Conservation (phyloP, 768 basidiomycete species). For the Mrakia gelida region DNA sequence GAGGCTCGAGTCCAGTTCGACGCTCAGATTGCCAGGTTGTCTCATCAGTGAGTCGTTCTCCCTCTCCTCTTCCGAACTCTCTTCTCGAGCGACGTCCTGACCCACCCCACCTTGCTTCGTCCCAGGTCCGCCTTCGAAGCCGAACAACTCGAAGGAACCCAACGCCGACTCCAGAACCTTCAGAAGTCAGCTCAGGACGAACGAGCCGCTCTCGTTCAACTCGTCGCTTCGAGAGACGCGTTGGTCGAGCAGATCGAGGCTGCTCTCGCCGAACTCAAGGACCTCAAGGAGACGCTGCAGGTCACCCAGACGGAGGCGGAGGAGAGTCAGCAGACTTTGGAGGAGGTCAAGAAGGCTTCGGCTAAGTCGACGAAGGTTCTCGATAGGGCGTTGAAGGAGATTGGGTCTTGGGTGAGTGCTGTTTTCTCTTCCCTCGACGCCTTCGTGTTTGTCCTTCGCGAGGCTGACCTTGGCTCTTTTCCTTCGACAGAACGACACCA, state of each 20-base stretch:
- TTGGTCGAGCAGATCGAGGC: constrained; percentile 24
- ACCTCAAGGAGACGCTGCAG: constrained; percentile 48
- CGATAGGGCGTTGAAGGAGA: constrained; percentile 87
- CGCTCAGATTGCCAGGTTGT: constrained; percentile 77
- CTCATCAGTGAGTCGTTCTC: constrained; percentile 63
- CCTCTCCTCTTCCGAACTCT: background rate
- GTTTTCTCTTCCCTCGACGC: background rate
- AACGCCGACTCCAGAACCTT: constrained; percentile 60
- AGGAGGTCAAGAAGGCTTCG: constrained; percentile 39
- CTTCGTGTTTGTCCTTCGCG: background rate
- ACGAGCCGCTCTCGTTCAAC: constrained; percentile 52
- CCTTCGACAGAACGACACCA: constrained; percentile 68
- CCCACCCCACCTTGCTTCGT: background rate
- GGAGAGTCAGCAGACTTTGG: constrained; percentile 43
- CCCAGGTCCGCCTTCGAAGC: constrained; percentile 72
- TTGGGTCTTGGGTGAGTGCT: constrained; percentile 62
- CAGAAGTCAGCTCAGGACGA: constrained; percentile 56
- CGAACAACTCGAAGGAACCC: constrained; percentile 63
- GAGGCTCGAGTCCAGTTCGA: constrained; percentile 77
- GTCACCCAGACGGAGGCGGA: constrained; percentile 54
- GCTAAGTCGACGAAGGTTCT: constrained; percentile 65
- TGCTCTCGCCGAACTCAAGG: constrained; percentile 36
- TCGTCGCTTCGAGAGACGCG: constrained; percentile 54
- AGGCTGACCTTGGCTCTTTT: background rate
- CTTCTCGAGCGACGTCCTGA: background rate